A percentile compares a stretch with the other conserved stretches of the same genome.
Conservation (phyloP, 2,329 filamentous ascomycete species). For the Xylariaceae sp. region DNA sequence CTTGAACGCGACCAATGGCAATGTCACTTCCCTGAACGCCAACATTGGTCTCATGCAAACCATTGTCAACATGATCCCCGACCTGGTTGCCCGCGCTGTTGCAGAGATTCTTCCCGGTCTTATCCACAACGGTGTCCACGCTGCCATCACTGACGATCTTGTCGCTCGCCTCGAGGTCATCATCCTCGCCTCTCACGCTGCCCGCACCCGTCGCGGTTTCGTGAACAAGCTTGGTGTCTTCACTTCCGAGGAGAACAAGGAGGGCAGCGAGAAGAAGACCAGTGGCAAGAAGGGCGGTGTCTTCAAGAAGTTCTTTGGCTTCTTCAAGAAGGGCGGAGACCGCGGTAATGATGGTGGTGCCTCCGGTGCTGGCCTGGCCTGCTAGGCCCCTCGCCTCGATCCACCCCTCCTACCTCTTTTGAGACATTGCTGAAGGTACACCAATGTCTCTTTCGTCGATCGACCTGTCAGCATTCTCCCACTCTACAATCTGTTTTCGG, state of each 20-base stretch:
- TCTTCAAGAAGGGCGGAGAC: constrained; percentile 5
- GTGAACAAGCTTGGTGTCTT: neutral
- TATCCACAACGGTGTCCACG: constrained; percentile 4
- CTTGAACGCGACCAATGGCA: constrained; percentile 20
- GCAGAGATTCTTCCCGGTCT: constrained; percentile 9
- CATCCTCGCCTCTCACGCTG: constrained; percentile 1
- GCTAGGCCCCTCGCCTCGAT: neutral
- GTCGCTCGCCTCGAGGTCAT: constrained; percentile 8
- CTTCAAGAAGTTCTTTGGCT: constrained; percentile 5
- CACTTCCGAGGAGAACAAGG: neutral
- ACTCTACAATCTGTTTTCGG: no score
- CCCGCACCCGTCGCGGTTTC: neutral
- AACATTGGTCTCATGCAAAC: constrained; percentile 18
- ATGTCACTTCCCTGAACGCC: constrained; percentile 8
- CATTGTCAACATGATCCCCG: constrained; percentile 19
- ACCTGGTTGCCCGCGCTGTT: constrained; percentile 11
- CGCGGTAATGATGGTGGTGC: neutral
- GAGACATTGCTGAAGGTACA: no score
- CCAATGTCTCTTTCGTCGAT: no score
- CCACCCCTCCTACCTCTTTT: neutral
- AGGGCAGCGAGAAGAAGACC: neutral
- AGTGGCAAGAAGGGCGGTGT: constrained; percentile 2
- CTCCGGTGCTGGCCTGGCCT: neutral
- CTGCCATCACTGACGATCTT: constrained; percentile 11
- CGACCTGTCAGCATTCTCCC: no score